Evolutionary conservation across 2,329 filamentous ascomycete genomes (phyloP).

Genomic region (Pezicula neosporulosa): DNA sequence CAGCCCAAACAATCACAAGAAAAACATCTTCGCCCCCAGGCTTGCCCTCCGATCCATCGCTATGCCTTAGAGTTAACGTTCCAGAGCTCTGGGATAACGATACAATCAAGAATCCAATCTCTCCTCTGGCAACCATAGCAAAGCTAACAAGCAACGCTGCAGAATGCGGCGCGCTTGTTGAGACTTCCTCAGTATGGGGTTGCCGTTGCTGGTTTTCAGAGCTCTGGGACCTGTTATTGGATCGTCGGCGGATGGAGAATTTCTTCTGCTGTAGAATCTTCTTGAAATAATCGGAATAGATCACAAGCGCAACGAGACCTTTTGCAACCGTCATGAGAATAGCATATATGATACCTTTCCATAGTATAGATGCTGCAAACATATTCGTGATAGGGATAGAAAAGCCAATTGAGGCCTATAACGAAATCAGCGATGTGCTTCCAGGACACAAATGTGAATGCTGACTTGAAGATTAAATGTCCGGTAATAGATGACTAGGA

Average conservation of each 20-base stretch:
- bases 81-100: conserved; percentile 57
- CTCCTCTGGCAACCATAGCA: conserved; percentile 74
- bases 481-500: background rate
- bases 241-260: background rate
- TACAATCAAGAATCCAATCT: conserved; percentile 76
- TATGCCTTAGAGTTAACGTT: conserved; percentile 12
- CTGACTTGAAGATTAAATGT: background rate
- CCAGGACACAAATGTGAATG: no score
- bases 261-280: background rate
- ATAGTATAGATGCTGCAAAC: conserved; percentile 61
- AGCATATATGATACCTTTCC: conserved; percentile 71
- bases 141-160: conserved; percentile 14
- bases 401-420: conserved; percentile 64
- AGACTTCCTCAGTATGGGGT: conserved; percentile 2
- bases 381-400: conserved; percentile 71
- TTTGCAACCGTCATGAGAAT: conserved; percentile 66
- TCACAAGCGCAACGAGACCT: conserved; percentile 47
- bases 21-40: conserved; percentile 36
- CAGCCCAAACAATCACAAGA: conserved; percentile 52
- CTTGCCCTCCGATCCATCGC: background rate
- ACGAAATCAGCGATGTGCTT: no score
- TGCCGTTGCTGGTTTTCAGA: background rate
- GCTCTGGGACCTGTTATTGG: no score
- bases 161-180: conserved; percentile 15
- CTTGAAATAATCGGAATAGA: conserved; percentile 16